These are phyloP conservation scores for Halteria grandinella DNA, from an alignment of 73 alveolate genomes.

Conservation along the genomic window DNA sequence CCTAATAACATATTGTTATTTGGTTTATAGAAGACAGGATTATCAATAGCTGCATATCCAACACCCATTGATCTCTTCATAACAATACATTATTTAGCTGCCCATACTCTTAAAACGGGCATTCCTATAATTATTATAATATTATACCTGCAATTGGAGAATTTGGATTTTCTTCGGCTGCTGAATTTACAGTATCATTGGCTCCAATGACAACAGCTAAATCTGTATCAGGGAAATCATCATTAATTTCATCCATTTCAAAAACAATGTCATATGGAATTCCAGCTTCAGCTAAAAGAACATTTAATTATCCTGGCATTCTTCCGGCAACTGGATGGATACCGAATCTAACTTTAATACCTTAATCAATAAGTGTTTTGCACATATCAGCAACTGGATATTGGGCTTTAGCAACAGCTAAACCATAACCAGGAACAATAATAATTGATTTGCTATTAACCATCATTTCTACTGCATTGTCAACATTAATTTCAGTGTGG, in stretches of 20 bases:
- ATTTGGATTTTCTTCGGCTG: slow-evolving; percentile 78
- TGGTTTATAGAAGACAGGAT: slow-evolving; percentile 81
- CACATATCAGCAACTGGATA: slow-evolving; percentile 59
- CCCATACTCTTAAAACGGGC: slow-evolving; percentile 88
- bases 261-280: slow-evolving; percentile 82
- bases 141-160: slow-evolving; percentile 87
- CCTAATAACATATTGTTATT: slow-evolving; percentile 75
- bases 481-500: slow-evolving; percentile 53
- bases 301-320: slow-evolving; percentile 90
- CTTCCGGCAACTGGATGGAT: slow-evolving; percentile 94
- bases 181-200: slow-evolving; percentile 83
- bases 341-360: slow-evolving; percentile 77
- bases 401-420: slow-evolving; percentile 85
- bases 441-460: slow-evolving; percentile 55
- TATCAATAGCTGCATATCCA: slow-evolving; percentile 84
- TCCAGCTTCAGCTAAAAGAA: slow-evolving; percentile 85
- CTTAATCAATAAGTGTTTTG: slow-evolving; percentile 39
- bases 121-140: too few relatives aligned
- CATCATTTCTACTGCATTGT: slow-evolving; percentile 55
- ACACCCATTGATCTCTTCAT: slow-evolving; percentile 71
- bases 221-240: slow-evolving; percentile 79
- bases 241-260: slow-evolving; percentile 88
- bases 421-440: slow-evolving; percentile 88
- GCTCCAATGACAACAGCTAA: slow-evolving; percentile 83
- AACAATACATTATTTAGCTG: slow-evolving; percentile 76